Percentiles rank a stretch among this genome's conserved stretches.
These are phyloP conservation scores for Straminergon stramineum DNA, from an alignment of 225 moss, liverwort and hornwort genomes.

Conservation along the genomic window DNA sequence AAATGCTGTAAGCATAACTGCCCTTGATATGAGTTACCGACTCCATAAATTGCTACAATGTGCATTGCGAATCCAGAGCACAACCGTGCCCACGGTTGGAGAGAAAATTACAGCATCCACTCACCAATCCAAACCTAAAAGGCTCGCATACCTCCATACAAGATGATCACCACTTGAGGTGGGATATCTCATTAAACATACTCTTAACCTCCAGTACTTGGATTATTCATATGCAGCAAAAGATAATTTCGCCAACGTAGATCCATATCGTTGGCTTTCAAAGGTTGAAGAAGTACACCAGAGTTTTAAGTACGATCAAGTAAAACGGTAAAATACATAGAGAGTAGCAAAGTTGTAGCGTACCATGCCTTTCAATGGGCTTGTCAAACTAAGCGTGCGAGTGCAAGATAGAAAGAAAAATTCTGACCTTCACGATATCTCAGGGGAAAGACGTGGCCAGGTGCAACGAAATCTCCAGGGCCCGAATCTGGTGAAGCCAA, in stretches of 20 bases:
- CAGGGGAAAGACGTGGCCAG: slow-evolving; percentile 89
- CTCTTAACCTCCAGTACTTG: not conserved
- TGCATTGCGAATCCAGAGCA: not conserved
- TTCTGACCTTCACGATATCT: slow-evolving; percentile 72
- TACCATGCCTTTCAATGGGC: not conserved
- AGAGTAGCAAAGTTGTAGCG: not conserved
- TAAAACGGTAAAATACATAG: not conserved
- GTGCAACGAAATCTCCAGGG: slow-evolving; percentile 58
- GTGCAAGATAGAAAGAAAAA: not conserved
- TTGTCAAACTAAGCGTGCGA: not conserved
- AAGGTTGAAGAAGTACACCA: not conserved
- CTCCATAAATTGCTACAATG: not conserved
- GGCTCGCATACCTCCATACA: not conserved
- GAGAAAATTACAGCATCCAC: not conserved
- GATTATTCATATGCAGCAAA: not conserved
- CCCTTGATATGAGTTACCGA: not conserved
- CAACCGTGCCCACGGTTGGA: not conserved
- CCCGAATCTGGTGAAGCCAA: slow-evolving; percentile 54
- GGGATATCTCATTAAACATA: not conserved
- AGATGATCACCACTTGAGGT: not conserved
- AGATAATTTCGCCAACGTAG: not conserved
- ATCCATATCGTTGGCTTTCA: not conserved
- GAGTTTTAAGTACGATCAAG: not conserved
- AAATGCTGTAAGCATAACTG: not conserved
- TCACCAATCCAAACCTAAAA: not conserved